phyloP scores from a whole-genome alignment of 495 filamentous ascomycete genomes.

The Tuber calosporum region DNA sequence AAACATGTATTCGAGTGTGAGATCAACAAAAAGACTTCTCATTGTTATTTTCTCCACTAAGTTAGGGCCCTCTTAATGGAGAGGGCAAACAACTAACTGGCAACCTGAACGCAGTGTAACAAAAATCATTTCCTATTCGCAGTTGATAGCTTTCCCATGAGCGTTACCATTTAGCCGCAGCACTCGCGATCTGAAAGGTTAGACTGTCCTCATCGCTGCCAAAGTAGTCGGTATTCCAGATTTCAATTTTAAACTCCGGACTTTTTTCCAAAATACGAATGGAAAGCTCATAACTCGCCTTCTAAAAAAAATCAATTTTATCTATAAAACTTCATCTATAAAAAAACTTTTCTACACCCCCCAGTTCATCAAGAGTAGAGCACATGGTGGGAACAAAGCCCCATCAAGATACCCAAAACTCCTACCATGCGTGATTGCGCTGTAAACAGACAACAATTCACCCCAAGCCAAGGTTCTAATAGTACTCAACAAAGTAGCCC shows the following conservation, averaged over 20 bases:
- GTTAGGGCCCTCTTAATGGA: not conserved
- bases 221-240: not conserved
- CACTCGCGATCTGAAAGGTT: not conserved
- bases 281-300: not conserved
- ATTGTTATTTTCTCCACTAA: not conserved
- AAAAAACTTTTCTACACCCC: not conserved
- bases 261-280: not conserved
- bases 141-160: not conserved
- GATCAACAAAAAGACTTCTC: not conserved
- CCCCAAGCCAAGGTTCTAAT: not conserved
- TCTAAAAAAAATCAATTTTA: not conserved
- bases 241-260: too few relatives aligned
- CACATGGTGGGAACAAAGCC: not conserved
- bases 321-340: conserved; percentile 1
- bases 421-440: not conserved
- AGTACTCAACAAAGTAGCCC: not conserved
- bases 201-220: not conserved
- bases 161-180: not conserved
- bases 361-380: not conserved
- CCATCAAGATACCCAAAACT: not conserved
- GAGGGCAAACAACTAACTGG: not conserved
- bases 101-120: not conserved
- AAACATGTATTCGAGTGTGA: not conserved
- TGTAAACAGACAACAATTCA: not conserved
- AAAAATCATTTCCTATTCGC: not conserved